phyloP scores from a whole-genome alignment of 2,329 filamentous ascomycete species.

The Rhinocladiella similis region DNA sequence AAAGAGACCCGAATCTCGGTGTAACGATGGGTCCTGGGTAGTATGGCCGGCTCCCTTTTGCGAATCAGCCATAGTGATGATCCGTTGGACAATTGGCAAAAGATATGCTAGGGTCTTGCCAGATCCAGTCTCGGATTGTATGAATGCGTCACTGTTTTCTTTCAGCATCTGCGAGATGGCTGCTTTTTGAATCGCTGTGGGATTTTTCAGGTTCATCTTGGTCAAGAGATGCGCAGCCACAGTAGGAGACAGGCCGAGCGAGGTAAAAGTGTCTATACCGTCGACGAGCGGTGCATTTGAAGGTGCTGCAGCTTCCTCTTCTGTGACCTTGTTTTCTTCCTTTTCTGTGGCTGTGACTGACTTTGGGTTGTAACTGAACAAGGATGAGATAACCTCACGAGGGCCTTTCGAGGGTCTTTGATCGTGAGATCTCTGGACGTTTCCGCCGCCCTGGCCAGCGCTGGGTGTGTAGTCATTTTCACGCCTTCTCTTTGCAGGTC shows the following conservation, averaged over 20 bases:
- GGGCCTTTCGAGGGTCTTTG: slow-evolving; percentile 26
- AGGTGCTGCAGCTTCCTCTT: slow-evolving; percentile 62
- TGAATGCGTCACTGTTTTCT: slow-evolving; percentile 85
- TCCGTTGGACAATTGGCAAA: slow-evolving; percentile 83
- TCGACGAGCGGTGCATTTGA: slow-evolving; percentile 88
- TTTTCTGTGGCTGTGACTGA: slow-evolving; percentile 48
- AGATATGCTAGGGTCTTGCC: slow-evolving; percentile 98
- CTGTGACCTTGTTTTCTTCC: slow-evolving; percentile 38
- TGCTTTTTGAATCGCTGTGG: slow-evolving; percentile 91
- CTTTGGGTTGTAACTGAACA: slow-evolving; percentile 89
- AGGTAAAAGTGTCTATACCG: slow-evolving; percentile 82
- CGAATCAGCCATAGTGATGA: slow-evolving; percentile 65
- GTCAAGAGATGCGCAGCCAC: slow-evolving; percentile 79
- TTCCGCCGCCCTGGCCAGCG: slow-evolving; percentile 12
- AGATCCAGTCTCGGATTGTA: slow-evolving; percentile 95
- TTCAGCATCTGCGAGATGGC: slow-evolving; percentile 78
- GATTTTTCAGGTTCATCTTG: slow-evolving; percentile 85
- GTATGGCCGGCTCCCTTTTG: slow-evolving; percentile 35
- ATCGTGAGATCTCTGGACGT: slow-evolving; percentile 9
- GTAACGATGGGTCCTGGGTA: slow-evolving; percentile 57
- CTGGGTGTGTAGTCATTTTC: slow-evolving; percentile 40
- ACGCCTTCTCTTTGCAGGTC: slow-evolving; percentile 44
- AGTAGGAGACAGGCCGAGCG: slow-evolving; percentile 76
- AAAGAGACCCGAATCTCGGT: slow-evolving; percentile 85
- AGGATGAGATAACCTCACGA: slow-evolving; percentile 76